Evolutionary conservation across 306 rosid genomes (phyloP).

Genomic region (Mimosa pudica): DNA sequence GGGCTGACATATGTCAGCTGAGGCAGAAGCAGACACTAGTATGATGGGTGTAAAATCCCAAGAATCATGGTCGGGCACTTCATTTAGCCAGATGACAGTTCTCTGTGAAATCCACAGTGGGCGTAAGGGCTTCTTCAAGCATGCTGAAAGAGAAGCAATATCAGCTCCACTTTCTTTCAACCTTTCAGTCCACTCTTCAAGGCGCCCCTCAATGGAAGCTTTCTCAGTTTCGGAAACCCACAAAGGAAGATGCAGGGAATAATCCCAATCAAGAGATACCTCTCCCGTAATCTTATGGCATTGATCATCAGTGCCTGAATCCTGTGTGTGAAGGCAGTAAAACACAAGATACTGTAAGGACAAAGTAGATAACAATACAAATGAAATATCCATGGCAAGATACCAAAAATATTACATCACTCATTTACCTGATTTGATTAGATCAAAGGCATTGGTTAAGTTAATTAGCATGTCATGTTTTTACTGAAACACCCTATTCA

Average conservation of each 20-base stretch:
- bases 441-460: too few relatives aligned
- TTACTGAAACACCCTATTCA: too few relatives aligned
- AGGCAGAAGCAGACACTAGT: slow-evolving; percentile 75
- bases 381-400: background rate
- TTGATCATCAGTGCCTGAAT: slow-evolving; percentile 36
- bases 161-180: slow-evolving; percentile 76
- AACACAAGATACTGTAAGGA: background rate
- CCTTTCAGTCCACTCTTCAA: slow-evolving; percentile 77
- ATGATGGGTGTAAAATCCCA: slow-evolving; percentile 96
- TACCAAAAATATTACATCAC: background rate
- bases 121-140: slow-evolving; percentile 78
- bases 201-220: slow-evolving; percentile 62
- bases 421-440: too few relatives aligned
- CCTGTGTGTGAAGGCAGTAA: slow-evolving; percentile 41
- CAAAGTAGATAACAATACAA: background rate
- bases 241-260: slow-evolving; percentile 86
- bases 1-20: slow-evolving; percentile 50
- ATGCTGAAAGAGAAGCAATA: slow-evolving; percentile 62
- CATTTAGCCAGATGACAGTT: slow-evolving; percentile 87
- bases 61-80: slow-evolving; percentile 87
- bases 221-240: slow-evolving; percentile 85
- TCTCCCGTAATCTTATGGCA: slow-evolving; percentile 22
- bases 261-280: slow-evolving; percentile 68
- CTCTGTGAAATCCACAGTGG: slow-evolving; percentile 93
- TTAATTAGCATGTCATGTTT: too few relatives aligned